A percentile compares a stretch with the other conserved stretches of the same genome.
Conservation (phyloP, 148 eudicot genomes). For the Vaccinium corymbosum region DNA sequence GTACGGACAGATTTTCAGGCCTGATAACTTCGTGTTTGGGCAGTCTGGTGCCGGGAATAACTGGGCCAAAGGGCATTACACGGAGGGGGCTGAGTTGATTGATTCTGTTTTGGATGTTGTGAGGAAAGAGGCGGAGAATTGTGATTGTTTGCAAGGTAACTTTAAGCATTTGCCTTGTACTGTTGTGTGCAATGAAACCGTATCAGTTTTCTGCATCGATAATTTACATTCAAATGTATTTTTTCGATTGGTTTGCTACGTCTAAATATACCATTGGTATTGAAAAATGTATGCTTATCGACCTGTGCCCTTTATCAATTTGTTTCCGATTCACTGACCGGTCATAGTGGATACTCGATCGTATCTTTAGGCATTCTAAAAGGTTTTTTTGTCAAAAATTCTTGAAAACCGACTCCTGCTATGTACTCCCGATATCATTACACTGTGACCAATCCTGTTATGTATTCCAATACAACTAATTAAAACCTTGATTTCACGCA, state of each 20-base stretch:
- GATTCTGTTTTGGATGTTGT: neutral
- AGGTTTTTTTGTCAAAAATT: too few species aligned
- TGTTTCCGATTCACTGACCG: too few species aligned
- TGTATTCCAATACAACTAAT: too few species aligned
- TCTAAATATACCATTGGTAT: neutral
- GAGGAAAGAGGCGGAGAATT: conserved; percentile 4
- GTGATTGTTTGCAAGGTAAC: conserved; percentile 1
- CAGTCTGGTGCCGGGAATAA: neutral
- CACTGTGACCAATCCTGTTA: neutral
- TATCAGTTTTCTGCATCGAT: too few species aligned
- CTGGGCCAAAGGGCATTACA: neutral
- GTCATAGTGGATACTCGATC: too few species aligned
- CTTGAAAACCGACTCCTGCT: neutral
- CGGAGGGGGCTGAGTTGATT: neutral
- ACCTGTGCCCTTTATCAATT: too few species aligned
- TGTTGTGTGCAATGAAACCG: too few species aligned
- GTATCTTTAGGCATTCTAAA: too few species aligned
- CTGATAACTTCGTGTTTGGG: neutral
- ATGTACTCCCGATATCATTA: too few species aligned
- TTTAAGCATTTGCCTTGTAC: neutral
- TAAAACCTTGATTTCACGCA: too few species aligned
- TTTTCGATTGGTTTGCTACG: too few species aligned
- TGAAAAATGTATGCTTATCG: neutral
- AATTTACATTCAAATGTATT: too few species aligned
- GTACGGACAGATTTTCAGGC: neutral